Evolutionary conservation across 257 asterid genomes (phyloP), one percentile per base, ranked within the genome.

Genomic region (Avicennia marina): DNA sequence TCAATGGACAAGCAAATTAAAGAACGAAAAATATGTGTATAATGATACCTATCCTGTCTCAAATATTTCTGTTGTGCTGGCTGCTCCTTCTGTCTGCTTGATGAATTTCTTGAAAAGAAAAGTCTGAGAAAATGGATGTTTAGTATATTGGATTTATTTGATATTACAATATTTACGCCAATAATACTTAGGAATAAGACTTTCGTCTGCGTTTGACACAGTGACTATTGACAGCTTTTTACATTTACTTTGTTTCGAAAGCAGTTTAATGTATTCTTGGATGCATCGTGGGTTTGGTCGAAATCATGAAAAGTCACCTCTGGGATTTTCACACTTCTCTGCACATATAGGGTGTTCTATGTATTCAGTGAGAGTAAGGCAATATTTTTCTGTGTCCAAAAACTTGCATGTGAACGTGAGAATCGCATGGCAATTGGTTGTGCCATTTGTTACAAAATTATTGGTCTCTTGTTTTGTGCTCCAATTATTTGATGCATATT

Each of bases 401-500:
- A 34, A 2, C 2, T 19, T 17, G 38, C 13, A 2, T 31, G 9
- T 31, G 13, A 2, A 17, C 24, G 12, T n/a, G 18, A 17, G 24
- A 31, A 34, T 31, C 27, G n/a, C 19, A 18, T 13, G 11, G 31
- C 4, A 22, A 32, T 5, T 22, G 55, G 25, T 53, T 45, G 2
- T 6, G 1, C 24, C 12, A 11, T 43, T 45, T 6, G 5, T 2
- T 29, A 29, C 3, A 29, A 2, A 29, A 7, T 29, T 29, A 7
- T 7, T 2, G 7, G 3, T 60, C 6, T 21, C 13, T 25, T 8
- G 18, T 21, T 17, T 25, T 6, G 20, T 11, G 2, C 16, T 21
- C 11, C 2, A 47, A 22, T 44, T 4, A 29, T 44, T 16, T 5
- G n/a, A 12, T 53, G 65, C n/a, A n/a, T n/a, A n/a, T 49, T 73